Conservation (phyloP, 805 yeast genomes). For the Candida broadrunensis region DNA sequence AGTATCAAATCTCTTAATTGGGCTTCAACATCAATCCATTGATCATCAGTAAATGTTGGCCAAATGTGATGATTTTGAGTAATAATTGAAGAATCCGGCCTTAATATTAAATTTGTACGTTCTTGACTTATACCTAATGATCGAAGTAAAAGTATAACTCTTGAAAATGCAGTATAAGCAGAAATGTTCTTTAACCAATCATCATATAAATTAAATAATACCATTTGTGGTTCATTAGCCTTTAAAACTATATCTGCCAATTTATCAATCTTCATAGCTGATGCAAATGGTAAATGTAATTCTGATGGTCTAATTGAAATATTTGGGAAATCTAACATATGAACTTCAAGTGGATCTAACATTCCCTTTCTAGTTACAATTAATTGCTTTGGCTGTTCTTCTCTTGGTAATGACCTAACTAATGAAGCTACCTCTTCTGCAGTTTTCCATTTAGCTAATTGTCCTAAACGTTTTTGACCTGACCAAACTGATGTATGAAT, state of each 20-base stretch:
- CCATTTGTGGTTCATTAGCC: slow-evolving; percentile 94
- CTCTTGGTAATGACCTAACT: slow-evolving; percentile 82
- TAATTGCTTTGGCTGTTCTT: slow-evolving; percentile 92
- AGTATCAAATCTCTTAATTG: slow-evolving; percentile 85
- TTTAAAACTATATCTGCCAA: slow-evolving; percentile 72
- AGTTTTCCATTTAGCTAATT: slow-evolving; percentile 95
- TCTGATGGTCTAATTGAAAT: slow-evolving; percentile 88
- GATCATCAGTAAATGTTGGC: slow-evolving; percentile 87
- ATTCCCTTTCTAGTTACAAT: slow-evolving; percentile 89
- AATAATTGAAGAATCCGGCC: slow-evolving; percentile 68
- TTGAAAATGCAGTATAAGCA: slow-evolving; percentile 89
- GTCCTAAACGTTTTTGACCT: slow-evolving; percentile 92
- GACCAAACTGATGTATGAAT: slow-evolving; percentile 96
- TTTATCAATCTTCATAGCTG: slow-evolving; percentile 79
- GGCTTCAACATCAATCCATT: slow-evolving; percentile 88
- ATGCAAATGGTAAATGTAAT: slow-evolving; percentile 82
- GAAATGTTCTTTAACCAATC: slow-evolving; percentile 88
- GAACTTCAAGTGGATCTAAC: slow-evolving; percentile 93
- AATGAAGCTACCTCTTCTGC: slow-evolving; percentile 97
- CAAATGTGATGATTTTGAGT: slow-evolving; percentile 83
- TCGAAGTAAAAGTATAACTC: slow-evolving; percentile 78
- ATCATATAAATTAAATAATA: slow-evolving; percentile 84
- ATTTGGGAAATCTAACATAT: slow-evolving; percentile 94
- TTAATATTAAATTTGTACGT: slow-evolving; percentile 66
- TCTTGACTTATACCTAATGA: slow-evolving; percentile 78